Percentiles rank a stretch among this genome's conserved stretches.
These are phyloP conservation scores for Artemisia argyi DNA, from an alignment of 129 eudicot genomes.

Conservation along the genomic window DNA sequence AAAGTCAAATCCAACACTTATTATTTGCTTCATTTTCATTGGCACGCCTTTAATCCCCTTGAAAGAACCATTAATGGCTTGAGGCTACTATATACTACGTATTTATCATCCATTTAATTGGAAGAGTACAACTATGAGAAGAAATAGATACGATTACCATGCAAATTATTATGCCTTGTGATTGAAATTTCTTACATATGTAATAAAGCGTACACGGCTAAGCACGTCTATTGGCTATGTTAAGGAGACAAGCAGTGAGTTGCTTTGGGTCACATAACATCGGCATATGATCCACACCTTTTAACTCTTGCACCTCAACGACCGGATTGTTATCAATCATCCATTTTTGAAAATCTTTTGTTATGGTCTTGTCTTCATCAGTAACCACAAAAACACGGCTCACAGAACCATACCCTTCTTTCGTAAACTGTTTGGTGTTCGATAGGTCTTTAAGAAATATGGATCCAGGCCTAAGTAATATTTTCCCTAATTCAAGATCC, in stretches of 20 bases:
- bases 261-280: slow-evolving; percentile 54
- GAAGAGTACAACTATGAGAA: too few relatives aligned
- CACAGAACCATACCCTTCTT: slow-evolving; percentile 52
- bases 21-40: too few relatives aligned
- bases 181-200: too few relatives aligned
- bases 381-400: slow-evolving; percentile 39
- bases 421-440: slow-evolving; percentile 21
- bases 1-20: too few relatives aligned
- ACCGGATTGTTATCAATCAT: slow-evolving; percentile 40
- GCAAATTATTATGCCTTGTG: too few relatives aligned
- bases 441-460: slow-evolving; percentile 33
- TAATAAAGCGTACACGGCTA: too few relatives aligned
- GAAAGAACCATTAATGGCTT: too few relatives aligned
- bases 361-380: slow-evolving; percentile 39
- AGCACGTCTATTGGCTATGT: slow-evolving; percentile 11
- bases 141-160: too few relatives aligned
- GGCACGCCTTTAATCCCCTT: too few relatives aligned
- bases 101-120: too few relatives aligned
- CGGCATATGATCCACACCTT: slow-evolving; percentile 68
- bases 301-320: slow-evolving; percentile 41
- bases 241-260: slow-evolving; percentile 33
- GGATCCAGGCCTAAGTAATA: slow-evolving; percentile 6
- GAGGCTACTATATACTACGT: too few relatives aligned
- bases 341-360: slow-evolving; percentile 42
- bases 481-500: too few relatives aligned